These are phyloP conservation scores for Aspergillus bertholletiae DNA, from an alignment of 495 filamentous ascomycete species.

Conservation along the genomic window DNA sequence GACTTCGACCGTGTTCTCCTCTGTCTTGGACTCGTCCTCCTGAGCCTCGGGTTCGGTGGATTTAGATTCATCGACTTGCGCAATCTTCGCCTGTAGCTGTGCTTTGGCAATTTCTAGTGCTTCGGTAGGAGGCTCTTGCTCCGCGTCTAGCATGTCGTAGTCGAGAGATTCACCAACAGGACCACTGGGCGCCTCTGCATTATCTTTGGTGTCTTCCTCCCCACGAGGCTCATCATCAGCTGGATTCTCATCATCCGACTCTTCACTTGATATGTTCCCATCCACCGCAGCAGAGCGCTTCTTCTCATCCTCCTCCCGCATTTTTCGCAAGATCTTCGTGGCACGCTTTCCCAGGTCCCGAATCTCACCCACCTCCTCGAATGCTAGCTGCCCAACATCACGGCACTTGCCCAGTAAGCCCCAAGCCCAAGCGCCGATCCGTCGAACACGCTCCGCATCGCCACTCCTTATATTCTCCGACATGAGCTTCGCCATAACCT, in stretches of 20 bases:
- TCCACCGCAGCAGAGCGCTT: constrained; percentile 23
- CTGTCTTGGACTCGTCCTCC: neutral
- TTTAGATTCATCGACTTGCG: constrained; percentile 13
- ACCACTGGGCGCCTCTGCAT: constrained; percentile 4
- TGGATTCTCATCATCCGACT: constrained; percentile 10
- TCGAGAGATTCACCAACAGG: constrained; percentile 14
- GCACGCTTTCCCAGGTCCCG: constrained; percentile 47
- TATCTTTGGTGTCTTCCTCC: constrained; percentile 12
- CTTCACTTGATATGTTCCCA: constrained; percentile 22
- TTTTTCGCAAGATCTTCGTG: constrained; percentile 37
- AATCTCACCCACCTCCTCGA: constrained; percentile 49
- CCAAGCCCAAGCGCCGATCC: constrained; percentile 50
- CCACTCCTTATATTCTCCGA: constrained; percentile 40
- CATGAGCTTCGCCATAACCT: constrained; percentile 35
- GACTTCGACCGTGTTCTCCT: constrained; percentile 14
- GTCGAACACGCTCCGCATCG: constrained; percentile 43
- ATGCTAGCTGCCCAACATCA: constrained; percentile 44
- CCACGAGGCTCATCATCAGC: constrained; percentile 6
- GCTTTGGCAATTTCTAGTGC: constrained; percentile 57
- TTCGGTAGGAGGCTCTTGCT: constrained; percentile 15
- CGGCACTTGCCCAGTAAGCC: constrained; percentile 46
- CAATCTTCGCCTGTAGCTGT: constrained; percentile 50
- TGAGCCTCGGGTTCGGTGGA: neutral
- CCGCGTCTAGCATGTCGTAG: constrained; percentile 22
- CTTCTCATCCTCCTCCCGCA: constrained; percentile 36